Base-by-base conservation (phyloP, 495 filamentous ascomycete genomes). In the Aspergillus olivimuriae region DNA sequence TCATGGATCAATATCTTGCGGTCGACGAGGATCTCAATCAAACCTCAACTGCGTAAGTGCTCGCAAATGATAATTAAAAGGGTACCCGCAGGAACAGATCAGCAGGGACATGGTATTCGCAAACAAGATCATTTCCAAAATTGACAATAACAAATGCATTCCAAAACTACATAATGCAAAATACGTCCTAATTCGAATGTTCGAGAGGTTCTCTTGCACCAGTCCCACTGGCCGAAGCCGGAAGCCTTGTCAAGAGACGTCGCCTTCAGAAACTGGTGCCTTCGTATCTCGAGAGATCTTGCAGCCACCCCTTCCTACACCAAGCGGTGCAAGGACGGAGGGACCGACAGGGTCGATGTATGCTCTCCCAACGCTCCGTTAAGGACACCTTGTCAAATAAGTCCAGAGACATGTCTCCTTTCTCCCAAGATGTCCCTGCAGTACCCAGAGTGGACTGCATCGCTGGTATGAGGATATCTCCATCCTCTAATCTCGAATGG, bases 351-450 rank as follows among this genome's bases (percentile, higher is more conserved):
- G 33, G 42, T 37, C 49, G 42, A 48, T 54, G 44, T 62, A 70
- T 70, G 52, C 69, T 90, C 76, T 90, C 52, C 81, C 81, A 85
- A 82, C 80, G 80, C 80, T 82, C 79, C 80, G 79, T 84, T 81
- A 80, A 75, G 75, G 69, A 74, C 71, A 68, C 60, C 60, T 67
- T 67, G 65, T 60, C 41, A 56, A 56, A 43, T 56, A 62, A 44
- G 46, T 48, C 43, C 51, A 34, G 26, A 60, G 48, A 50, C 20
- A 48, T 50, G 51, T 57, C 67, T 65, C 66, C 62, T 66, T 56
- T 63, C 57, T 60, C 50, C 62, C 66, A 73, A 71, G 69, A 69
- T 68, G 73, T 65, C 68, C 80, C 69, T 78, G 79, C 78, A 82
- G 70, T 66, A 76, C 77, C 75, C 74, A 70, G 53, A 74, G 72